Conservation (phyloP, 2,329 filamentous ascomycete species). For the Chaetomium strumarium region DNA sequence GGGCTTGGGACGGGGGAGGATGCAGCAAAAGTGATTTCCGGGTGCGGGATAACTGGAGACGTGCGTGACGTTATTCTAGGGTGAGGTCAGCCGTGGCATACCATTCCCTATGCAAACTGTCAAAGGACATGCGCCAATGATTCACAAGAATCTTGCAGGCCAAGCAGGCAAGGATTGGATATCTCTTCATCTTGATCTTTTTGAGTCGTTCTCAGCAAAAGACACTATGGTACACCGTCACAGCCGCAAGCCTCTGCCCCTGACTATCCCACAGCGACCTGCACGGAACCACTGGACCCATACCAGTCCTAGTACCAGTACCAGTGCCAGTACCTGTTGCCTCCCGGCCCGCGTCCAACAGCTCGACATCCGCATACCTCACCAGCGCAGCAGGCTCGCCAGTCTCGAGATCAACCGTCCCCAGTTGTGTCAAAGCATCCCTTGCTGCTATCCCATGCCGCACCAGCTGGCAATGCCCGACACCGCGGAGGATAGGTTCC, state of each 20-base stretch:
- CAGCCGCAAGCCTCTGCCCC: conserved; percentile 32
- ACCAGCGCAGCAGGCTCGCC: conserved; percentile 5
- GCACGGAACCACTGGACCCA: conserved; percentile 35
- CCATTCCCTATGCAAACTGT: too few relatives aligned
- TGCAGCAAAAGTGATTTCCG: conserved; percentile 28
- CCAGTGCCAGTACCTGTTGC: neutral
- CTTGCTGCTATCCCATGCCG: conserved; percentile 1
- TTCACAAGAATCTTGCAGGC: too few relatives aligned
- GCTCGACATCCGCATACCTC: conserved; percentile 20
- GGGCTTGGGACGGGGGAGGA: conserved; percentile 29
- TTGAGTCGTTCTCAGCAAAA: neutral
- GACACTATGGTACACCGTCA: conserved; percentile 28
- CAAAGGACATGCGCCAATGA: too few relatives aligned
- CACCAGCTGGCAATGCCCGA: neutral
- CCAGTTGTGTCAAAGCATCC: conserved; percentile 6
- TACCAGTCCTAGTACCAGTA: too few relatives aligned
- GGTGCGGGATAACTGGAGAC: too few relatives aligned
- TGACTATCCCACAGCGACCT: conserved; percentile 36
- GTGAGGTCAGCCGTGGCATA: too few relatives aligned
- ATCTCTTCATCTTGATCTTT: neutral
- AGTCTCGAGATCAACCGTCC: neutral
- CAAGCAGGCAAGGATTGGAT: too few relatives aligned
- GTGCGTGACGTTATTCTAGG: too few relatives aligned
- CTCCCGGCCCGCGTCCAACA: neutral
- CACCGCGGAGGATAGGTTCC: conserved; percentile 2